Evolutionary conservation across 305 asterid genomes (phyloP).

Genomic region (Petunia hybrid): DNA sequence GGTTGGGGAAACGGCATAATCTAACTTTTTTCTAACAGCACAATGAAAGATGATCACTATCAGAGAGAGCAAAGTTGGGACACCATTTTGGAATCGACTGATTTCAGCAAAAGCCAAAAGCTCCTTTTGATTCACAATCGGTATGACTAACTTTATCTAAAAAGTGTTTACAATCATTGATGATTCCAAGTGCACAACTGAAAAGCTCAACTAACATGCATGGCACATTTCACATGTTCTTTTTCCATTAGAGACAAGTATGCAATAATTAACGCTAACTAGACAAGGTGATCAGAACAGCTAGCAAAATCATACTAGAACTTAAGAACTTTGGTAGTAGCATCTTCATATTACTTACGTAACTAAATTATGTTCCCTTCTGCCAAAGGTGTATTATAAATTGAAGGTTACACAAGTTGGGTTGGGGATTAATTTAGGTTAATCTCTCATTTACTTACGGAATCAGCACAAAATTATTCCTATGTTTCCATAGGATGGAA

Average conservation of each 20-base stretch:
- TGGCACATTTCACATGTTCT: not conserved
- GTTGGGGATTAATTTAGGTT: too few relatives aligned
- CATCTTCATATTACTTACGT: not conserved
- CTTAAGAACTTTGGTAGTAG: not conserved
- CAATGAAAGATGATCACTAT: not conserved
- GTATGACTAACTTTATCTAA: not conserved
- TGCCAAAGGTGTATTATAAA: not conserved
- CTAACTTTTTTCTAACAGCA: not conserved
- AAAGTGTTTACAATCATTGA: not conserved
- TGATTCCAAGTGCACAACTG: not conserved
- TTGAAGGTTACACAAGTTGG: not conserved
- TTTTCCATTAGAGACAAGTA: not conserved
- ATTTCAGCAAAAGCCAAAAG: not conserved
- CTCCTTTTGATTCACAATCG: not conserved
- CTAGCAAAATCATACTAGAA: not conserved
- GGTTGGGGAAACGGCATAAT: too few relatives aligned
- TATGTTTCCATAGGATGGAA: too few relatives aligned
- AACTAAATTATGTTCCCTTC: not conserved
- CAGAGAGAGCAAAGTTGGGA: not conserved
- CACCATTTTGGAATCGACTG: not conserved
- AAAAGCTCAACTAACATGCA: slow-evolving; percentile 11
- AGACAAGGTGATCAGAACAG: not conserved
- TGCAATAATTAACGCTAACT: not conserved
- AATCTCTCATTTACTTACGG: too few relatives aligned
- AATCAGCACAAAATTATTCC: too few relatives aligned